Evolutionary conservation across 1,284 basidiomycete genomes (phyloP), one percentile per base, ranked within the genome.

Genomic region (Moesziomyces antarcticus): DNA sequence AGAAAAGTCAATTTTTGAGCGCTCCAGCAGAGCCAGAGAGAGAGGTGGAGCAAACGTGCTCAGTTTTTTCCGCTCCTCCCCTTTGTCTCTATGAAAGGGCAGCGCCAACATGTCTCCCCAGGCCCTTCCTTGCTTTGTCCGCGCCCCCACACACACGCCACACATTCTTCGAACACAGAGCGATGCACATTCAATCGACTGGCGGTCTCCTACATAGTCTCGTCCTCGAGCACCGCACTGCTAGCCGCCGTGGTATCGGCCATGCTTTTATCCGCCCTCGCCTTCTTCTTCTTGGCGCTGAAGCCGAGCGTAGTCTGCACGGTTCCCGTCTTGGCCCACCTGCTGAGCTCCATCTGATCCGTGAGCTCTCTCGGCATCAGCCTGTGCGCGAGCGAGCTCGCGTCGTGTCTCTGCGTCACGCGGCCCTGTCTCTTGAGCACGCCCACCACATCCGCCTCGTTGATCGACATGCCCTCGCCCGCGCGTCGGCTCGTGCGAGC

Each of bases 321-420:
- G 1, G 60, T 58, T 0, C 70, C 70, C 14, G 27, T 27, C 35
- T 65, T 73, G 1, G 71, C 65, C 65, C 65, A 73, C 40, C 58
- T 56, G 18, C 48, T 33, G 24, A 74, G 37, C 52, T 74, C 62
- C 72, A 74, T 74, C 57, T 66, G 61, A 53, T 74, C 72, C n/a
- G 60, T 64, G 57, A 70, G 9, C 20, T 74, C 72, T 4, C 72
- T 56, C 16, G 72, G 72, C 42, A 74, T 16, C 52, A 74, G 25
- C 18, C 40, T 51, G 44, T 74, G 66, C 16, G 66, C 72, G 37
- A 74, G 24, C 20, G 54, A 55, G 18, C 66, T 65, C 6, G 62
- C 55, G 46, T 74, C 66, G 21, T 58, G 47, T 16, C 66, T 46
- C 33, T 22, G 61, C 24, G 72, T 69, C 21, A 74, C 62, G n/a